Evolutionary conservation across 441 rosid genomes (phyloP).

Genomic region (Arabidopsis hybrid): DNA sequence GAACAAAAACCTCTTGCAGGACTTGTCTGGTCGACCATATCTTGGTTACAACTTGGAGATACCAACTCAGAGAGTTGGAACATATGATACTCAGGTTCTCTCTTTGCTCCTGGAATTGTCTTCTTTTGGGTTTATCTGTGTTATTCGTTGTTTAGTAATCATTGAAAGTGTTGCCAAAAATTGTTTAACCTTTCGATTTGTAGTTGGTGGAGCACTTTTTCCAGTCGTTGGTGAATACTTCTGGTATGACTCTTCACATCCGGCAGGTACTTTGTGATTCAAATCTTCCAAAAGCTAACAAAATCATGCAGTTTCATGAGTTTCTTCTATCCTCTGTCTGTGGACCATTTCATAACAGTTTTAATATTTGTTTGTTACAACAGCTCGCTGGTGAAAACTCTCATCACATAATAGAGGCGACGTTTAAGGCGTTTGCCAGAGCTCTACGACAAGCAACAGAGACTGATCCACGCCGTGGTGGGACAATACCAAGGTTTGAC

Average conservation of each 20-base stretch:
- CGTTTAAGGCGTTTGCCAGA: constrained; percentile 96
- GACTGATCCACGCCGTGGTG: constrained; percentile 79
- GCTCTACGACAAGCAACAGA: constrained; percentile 95
- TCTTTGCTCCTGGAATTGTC: constrained; percentile 9
- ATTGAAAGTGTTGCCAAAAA: not conserved
- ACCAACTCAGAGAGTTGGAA: constrained; percentile 87
- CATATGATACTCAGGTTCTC: constrained; percentile 88
- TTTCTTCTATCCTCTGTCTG: constrained; percentile 5
- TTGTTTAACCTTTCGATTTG: constrained; percentile 17
- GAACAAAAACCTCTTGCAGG: constrained; percentile 27
- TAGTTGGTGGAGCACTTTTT: constrained; percentile 95
- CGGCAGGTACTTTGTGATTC: constrained; percentile 59
- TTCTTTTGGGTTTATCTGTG: not conserved
- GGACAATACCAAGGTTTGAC: constrained; percentile 84
- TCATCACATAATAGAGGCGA: constrained; percentile 96
- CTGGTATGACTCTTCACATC: constrained; percentile 93
- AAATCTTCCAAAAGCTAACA: not conserved
- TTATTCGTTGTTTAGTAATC: not conserved
- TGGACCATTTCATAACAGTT: not conserved
- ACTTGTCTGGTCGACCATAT: constrained; percentile 76
- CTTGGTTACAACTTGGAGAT: constrained; percentile 77
- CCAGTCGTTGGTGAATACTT: constrained; percentile 87
- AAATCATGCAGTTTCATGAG: not conserved
- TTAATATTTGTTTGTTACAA: constrained; percentile 32
- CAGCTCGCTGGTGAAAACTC: constrained; percentile 95